Conservation (phyloP, 75 land plant genomes). For the Selaginella moellendorffii region DNA sequence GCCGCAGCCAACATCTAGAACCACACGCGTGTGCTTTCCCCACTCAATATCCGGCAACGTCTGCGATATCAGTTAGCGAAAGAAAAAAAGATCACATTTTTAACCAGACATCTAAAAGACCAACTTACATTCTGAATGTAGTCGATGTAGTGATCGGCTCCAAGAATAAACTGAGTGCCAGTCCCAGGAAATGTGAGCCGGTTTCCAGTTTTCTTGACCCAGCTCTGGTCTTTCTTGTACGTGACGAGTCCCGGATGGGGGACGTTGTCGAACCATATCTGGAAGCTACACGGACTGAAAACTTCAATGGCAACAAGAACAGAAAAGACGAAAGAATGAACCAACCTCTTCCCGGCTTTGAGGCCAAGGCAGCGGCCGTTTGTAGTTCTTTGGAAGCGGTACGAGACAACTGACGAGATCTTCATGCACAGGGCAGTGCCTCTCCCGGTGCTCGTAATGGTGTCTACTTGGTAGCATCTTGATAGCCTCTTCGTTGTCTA, state of each 20-base stretch:
- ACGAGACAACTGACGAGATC: slow-evolving; percentile 43
- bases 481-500: slow-evolving; percentile 46
- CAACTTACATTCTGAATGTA: slow-evolving; percentile 50
- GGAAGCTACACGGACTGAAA: slow-evolving; percentile 8
- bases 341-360: slow-evolving; percentile 42
- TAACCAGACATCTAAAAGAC: neutral
- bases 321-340: neutral
- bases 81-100: slow-evolving; percentile 8
- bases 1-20: slow-evolving; percentile 87
- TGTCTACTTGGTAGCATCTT: slow-evolving; percentile 13
- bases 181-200: slow-evolving; percentile 75
- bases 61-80: slow-evolving; percentile 17
- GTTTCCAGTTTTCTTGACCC: slow-evolving; percentile 58
- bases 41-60: slow-evolving; percentile 62
- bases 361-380: slow-evolving; percentile 39
- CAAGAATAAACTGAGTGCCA: slow-evolving; percentile 79
- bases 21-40: slow-evolving; percentile 58
- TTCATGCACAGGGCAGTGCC: slow-evolving; percentile 42
- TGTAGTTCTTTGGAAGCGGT: slow-evolving; percentile 47
- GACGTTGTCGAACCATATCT: slow-evolving; percentile 85
- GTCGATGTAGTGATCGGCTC: slow-evolving; percentile 50
- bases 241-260: slow-evolving; percentile 72
- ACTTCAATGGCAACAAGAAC: neutral
- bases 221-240: slow-evolving; percentile 76
- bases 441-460: slow-evolving; percentile 53